Evolutionary conservation across 2,329 filamentous ascomycete species (phyloP), one percentile per base, ranked within the genome.

Genomic region (Colletotrichum salicis): DNA sequence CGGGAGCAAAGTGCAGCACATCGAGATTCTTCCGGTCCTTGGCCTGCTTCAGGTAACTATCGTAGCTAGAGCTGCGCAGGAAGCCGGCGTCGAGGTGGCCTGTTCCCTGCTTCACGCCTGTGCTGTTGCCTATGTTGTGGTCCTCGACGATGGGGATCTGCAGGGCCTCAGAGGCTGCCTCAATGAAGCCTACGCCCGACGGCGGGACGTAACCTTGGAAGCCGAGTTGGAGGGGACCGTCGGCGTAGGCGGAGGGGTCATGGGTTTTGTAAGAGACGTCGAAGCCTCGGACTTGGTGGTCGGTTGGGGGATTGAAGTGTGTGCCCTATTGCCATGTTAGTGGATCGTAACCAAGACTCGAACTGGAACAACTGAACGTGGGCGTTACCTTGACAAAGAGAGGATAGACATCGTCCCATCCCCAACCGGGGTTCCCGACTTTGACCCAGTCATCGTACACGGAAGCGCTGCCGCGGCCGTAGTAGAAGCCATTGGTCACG

Each of bases 391-490:
- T 77, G 27, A 76, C 33, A 22, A 76, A 77, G 5, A 77, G 67
- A 4, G 76, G 76, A 54, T 75, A 78, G 41, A 75, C 67, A 19
- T 75, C 73, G 4, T 80, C 74, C 76, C 78, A 80, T 8, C 76
- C 75, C 78, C 79, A 81, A 2, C 80, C 79, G 1, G 76, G 70
- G 60, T 80, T 81, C 5, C 78, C 80, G 8, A 81, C 64, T 5
- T 75, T 68, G 19, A 75, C 78, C 79, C 80, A 81, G 48, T 76
- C 75, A 57, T 80, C 76, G 56, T 80, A 80, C 45, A 80, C 76
- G 37, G 74, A 76, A 4, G 78, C 75, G 48, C 76, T 76, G 11
- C 77, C 78, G 33, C 78, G 74, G 51, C 78, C 79, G 68, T 79
- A 80, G 70, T 77, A 77, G 64, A 81, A 77, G 19, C 79, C 79